Conservation (phyloP, 768 basidiomycete species). For the Mycena alexandri region DNA sequence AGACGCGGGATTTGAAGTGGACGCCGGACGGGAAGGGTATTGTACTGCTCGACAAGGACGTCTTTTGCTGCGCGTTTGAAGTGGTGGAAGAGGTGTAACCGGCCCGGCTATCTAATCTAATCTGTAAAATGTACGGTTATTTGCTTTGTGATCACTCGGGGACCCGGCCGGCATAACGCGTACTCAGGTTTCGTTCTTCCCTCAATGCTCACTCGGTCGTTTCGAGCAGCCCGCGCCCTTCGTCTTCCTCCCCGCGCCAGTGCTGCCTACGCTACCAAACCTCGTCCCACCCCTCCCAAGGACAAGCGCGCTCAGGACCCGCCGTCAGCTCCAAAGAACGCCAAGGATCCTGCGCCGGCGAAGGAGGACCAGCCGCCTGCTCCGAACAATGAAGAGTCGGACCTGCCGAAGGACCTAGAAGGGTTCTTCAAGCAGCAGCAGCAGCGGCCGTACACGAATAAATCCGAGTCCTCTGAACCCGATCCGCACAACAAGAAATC, state of each 20-base stretch:
- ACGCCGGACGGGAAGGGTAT: constrained; percentile 90
- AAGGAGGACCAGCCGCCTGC: constrained; percentile 38
- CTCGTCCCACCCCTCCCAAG: constrained; percentile 42
- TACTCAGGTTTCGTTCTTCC: constrained; percentile 35
- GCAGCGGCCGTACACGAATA: constrained; percentile 55
- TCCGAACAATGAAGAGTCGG: constrained; percentile 54
- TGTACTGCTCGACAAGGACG: constrained; percentile 78
- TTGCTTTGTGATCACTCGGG: not conserved
- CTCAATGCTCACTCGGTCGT: constrained; percentile 74
- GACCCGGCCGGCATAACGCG: constrained; percentile 27
- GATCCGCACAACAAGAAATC: constrained; percentile 46
- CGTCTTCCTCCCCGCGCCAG: constrained; percentile 50
- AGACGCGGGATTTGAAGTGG: constrained; percentile 79
- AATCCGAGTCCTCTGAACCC: constrained; percentile 45
- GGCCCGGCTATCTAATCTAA: not conserved
- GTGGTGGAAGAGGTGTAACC: constrained; percentile 61
- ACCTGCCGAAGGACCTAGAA: constrained; percentile 76
- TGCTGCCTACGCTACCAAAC: constrained; percentile 63
- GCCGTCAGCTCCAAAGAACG: too few species aligned
- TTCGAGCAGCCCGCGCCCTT: constrained; percentile 64
- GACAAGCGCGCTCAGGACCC: constrained; percentile 36
- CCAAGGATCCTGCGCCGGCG: too few species aligned
- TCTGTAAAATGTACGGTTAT: not conserved
- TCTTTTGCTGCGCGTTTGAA: constrained; percentile 90
- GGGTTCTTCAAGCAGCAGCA: constrained; percentile 84